Evolutionary conservation across 345 rosid genomes (phyloP), one percentile per base, ranked within the genome.

Genomic region (Pistacia integerrima): DNA sequence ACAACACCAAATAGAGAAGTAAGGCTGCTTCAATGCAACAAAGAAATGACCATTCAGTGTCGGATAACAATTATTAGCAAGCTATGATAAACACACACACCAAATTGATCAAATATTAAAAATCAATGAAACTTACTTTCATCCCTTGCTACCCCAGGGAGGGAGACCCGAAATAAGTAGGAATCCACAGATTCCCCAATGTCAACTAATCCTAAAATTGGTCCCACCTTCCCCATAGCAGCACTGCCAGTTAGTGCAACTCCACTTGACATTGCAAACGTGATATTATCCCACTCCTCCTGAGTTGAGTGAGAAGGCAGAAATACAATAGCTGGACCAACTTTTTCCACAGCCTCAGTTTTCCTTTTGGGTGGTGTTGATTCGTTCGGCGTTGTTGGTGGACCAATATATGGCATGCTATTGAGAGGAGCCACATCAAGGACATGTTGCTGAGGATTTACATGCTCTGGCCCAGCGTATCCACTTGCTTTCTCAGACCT

Each of bases 191-290:
- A 76, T 79, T 93, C 98, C 36, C 86, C 87, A 46, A 94, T 82
- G 76, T 94, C 89, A 46, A 87, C 61, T 56, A 72, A 57, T 63
- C 98, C 98, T 14, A 93, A 25, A 17, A 67, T 16, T 1, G 90
- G 90, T 66, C 97, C 97, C 22, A 94, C 71, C 77, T 76, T 77
- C 48, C 93, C 94, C 74, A 82, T 56, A 41, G 97, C 90, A 2
- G 94, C 93, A 82, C 86, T 84, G 68, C 97, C 98, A 10, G 93
- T 81, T 72, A 91, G 78, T 4, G 79, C 91, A 80, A 95, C 84
- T 78, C 90, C 94, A 58, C 64, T 78, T 77, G 70, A 85, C 55
- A 80, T 60, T 66, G 81, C 78, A 41, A 57, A 56, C 25, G 87
- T 28, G 18, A 93, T 71, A 44, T 80, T 74, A 66, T 78, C 81